A percentile compares a stretch with the other conserved stretches of the same genome.
These are phyloP conservation scores for Liriodendron chinense DNA, from an alignment of 164 flowering plant species.

Conservation along the genomic window DNA sequence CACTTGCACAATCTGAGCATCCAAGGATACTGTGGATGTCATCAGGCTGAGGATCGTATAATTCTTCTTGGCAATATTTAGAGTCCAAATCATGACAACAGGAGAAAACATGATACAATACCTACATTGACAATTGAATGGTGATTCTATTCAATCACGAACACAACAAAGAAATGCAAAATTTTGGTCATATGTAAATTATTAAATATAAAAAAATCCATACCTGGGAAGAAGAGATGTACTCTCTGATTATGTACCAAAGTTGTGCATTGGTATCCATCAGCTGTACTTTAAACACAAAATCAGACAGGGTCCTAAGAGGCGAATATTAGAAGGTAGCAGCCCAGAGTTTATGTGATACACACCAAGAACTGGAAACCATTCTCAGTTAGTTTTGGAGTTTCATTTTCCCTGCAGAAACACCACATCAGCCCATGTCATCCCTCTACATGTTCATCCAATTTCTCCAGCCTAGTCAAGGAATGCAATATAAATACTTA, in stretches of 20 bases:
- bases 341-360: slow-evolving; percentile 8
- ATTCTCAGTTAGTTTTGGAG: slow-evolving; percentile 73
- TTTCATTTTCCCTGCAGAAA: slow-evolving; percentile 70
- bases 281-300: slow-evolving; percentile 43
- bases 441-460: not conserved
- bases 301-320: slow-evolving; percentile 5
- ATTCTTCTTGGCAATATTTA: too few relatives aligned
- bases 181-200: not conserved
- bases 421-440: not conserved
- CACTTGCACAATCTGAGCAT: too few relatives aligned
- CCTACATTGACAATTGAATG: not conserved
- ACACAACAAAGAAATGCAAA: not conserved
- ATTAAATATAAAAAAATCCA: not conserved
- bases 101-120: not conserved
- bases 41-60: too few relatives aligned
- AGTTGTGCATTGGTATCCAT: slow-evolving; percentile 98
- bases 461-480: not conserved
- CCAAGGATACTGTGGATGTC: too few relatives aligned
- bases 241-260: slow-evolving; percentile 96
- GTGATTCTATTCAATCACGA: not conserved
- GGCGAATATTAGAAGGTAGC: slow-evolving; percentile 7
- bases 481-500: not conserved
- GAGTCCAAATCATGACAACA: too few relatives aligned
- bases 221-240: slow-evolving; percentile 91
- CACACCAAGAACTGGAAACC: slow-evolving; percentile 96